Conservation (phyloP, 768 basidiomycete genomes). For the Psilocybe subaeruginosa region DNA sequence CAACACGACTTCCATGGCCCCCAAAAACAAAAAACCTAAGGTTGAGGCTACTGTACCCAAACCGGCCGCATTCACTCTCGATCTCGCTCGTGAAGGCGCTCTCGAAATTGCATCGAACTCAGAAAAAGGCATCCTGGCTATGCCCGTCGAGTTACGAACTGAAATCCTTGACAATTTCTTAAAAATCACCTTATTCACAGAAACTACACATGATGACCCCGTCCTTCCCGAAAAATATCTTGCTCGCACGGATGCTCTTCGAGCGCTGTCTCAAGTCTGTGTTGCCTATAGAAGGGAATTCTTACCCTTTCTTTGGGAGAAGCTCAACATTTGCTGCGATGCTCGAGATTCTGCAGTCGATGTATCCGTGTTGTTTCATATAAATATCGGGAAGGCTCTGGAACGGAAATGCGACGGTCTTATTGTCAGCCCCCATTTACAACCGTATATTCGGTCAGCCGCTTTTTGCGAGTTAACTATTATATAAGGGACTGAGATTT, state of each 20-base stretch:
- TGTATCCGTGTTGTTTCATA: conserved; percentile 6
- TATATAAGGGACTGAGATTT: background rate
- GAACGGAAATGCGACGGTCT: conserved; percentile 19
- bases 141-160: conserved; percentile 14
- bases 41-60: background rate
- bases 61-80: background rate
- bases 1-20: background rate
- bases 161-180: conserved; percentile 14
- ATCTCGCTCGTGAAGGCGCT: background rate
- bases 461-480: too few species aligned
- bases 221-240: conserved; percentile 14
- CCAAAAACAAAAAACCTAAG: background rate
- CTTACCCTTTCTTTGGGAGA: conserved; percentile 18
- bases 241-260: conserved; percentile 14
- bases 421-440: conserved; percentile 7
- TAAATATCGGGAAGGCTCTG: conserved; percentile 16
- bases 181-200: conserved; percentile 9
- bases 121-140: conserved; percentile 13
- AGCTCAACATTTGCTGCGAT: conserved; percentile 11
- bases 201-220: conserved; percentile 4
- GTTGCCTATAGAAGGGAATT: conserved; percentile 18
- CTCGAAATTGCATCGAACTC: conserved; percentile 4
- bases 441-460: conserved; percentile 14
- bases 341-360: background rate
- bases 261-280: conserved; percentile 22